These are phyloP conservation scores for Coniochaeta sp. DNA, from an alignment of 2,329 filamentous ascomycete species.

Conservation along the genomic window DNA sequence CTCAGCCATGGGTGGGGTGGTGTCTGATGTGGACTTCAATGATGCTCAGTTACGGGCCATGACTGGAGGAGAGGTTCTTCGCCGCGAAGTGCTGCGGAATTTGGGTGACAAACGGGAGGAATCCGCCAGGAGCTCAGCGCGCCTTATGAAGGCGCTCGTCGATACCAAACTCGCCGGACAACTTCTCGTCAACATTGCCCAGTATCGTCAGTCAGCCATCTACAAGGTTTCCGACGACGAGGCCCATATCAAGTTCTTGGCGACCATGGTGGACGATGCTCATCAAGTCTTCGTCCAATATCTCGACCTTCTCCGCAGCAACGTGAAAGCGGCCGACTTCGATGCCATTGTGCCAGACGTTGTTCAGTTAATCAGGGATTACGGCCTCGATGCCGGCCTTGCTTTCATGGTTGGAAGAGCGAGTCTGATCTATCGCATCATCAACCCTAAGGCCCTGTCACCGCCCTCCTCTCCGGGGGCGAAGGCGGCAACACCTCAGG, in stretches of 20 bases:
- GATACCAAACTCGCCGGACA: conserved; percentile 73
- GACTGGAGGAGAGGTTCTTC: conserved; percentile 75
- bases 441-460: conserved; percentile 6
- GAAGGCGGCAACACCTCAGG: conserved; percentile 9
- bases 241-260: conserved; percentile 81
- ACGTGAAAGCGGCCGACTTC: conserved; percentile 69
- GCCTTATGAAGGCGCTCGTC: conserved; percentile 72
- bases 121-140: conserved; percentile 65
- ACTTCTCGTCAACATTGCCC: conserved; percentile 82
- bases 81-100: conserved; percentile 71
- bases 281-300: conserved; percentile 82
- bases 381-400: conserved; percentile 69
- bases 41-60: conserved; percentile 83
- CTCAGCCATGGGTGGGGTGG: conserved; percentile 87
- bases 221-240: conserved; percentile 65
- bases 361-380: conserved; percentile 65
- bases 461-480: background rate
- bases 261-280: conserved; percentile 83
- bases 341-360: conserved; percentile 72
- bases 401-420: conserved; percentile 79
- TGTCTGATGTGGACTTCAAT: conserved; percentile 79
- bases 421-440: conserved; percentile 56
- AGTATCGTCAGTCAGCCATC: conserved; percentile 82
- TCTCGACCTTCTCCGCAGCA: conserved; percentile 78
- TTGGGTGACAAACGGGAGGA: conserved; percentile 78